These are phyloP conservation scores for Physocladia obscura DNA, from an alignment of 192 early-diverging fungal species.

Conservation along the genomic window DNA sequence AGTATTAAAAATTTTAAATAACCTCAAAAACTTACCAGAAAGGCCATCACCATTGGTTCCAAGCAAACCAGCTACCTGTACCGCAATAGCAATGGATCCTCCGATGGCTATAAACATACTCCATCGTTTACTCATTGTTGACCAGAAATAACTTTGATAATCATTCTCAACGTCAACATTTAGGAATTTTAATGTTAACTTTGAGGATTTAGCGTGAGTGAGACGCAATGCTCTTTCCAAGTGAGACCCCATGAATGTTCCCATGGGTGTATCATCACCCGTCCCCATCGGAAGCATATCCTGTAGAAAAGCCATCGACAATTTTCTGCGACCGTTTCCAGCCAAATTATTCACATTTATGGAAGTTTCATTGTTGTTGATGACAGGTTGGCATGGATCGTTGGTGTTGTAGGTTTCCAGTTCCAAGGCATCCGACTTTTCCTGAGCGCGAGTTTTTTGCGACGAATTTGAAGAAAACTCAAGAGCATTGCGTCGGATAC, in stretches of 20 bases:
- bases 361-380: background rate
- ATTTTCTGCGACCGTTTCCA: slow-evolving; percentile 12
- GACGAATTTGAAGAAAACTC: background rate
- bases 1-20: too few relatives aligned
- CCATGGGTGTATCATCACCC: background rate
- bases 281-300: slow-evolving; percentile 17
- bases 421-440: background rate
- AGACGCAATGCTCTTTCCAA: slow-evolving; percentile 17
- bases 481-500: too few relatives aligned
- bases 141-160: slow-evolving; percentile 34
- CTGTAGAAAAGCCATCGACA: slow-evolving; percentile 31
- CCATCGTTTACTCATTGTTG: slow-evolving; percentile 27
- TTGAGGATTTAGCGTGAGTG: slow-evolving; percentile 29
- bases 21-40: background rate
- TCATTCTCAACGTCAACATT: slow-evolving; percentile 32
- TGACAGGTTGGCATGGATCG: background rate
- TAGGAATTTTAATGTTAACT: slow-evolving; percentile 29
- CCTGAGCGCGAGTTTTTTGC: background rate
- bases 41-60: slow-evolving; percentile 4
- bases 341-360: background rate
- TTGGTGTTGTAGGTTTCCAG: background rate
- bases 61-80: slow-evolving; percentile 34
- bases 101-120: slow-evolving; percentile 29
- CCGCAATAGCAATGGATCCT: slow-evolving; percentile 16
- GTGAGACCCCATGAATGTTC: slow-evolving; percentile 25